Base-by-base conservation (phyloP, 176 grass and related monocot genomes). In the Oryza officinalis region DNA sequence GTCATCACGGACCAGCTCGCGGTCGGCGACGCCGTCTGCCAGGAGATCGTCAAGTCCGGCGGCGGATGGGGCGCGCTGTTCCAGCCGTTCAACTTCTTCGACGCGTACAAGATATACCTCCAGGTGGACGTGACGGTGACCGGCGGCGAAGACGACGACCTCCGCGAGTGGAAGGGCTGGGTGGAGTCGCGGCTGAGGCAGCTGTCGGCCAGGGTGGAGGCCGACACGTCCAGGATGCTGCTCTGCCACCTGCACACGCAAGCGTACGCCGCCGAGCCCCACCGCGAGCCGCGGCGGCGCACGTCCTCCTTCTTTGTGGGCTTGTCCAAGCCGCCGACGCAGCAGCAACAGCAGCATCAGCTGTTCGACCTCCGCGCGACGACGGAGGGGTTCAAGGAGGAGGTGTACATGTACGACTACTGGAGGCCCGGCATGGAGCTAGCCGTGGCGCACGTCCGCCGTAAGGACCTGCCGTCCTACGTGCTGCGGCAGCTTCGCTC, bases 141-240 rank as follows among this genome's bases (percentile, higher is more conserved):
- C 13, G 87, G 91, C 71, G 83, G 49, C 0, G 90, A 87, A 50
- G 88, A 87, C 50, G 88, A 81, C 43, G 81, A 79, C 35, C 95
- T 91, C 64, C 83, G 88, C 40, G 79, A 92, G 33, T 97, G 92
- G 92, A 97, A 94, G 73, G 95, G 92, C 7, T 94, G 95, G 95
- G 90, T 97, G 33, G 92, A 97, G 83, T 97, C 92, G 43, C 72
- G 95, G 28, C 70, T 97, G 65, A 85, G 95, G 73, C 92, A 82
- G 69, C 92, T 94, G 60, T 90, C 89, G 40, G 71, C 60, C 64
- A 92, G 80, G 92, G 91, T 94, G 27, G 92, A 97, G 86, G 74
- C 90, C 72, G 92, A 92, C 84, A 94, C 90, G 0, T 66, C 23
- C 38, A 80, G 89, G 4, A 88, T 87, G 86, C 81, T 97, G 26